Base-by-base conservation (phyloP, 163 green algal genomes). In the Coccomyxa subellipsoidea region DNA sequence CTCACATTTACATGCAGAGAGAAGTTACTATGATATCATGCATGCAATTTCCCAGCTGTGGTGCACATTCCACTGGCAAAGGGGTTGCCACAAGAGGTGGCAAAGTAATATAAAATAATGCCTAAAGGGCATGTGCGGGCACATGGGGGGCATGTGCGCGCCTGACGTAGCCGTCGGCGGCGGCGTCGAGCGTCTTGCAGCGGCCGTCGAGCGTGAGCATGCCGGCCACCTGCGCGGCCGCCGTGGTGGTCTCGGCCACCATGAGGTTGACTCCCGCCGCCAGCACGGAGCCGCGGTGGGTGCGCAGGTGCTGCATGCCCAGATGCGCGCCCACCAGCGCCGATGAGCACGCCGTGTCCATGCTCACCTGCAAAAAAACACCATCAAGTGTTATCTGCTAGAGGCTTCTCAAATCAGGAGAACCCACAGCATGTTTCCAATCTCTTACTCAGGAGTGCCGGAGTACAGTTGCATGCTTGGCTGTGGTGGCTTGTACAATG, bases 291-390 rank as follows among this genome's bases (percentile, higher is more conserved):
- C 7, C 32, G 29, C 29, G 29, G 27, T 54, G 10, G n/a, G 18
- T 27, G 7, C 35, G 54, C 31, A 83, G n/a, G 21, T 83, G 53
- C 31, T 75, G 31, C 36, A 72, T 38, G 37, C 40, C 83, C 31
- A 84, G 32, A 77, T 93, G 89, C 0, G 89, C 75, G 2, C 89
- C 93, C 15, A 98, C 95, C 54, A 98, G 84, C 7, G 92, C 94
- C 27, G 92, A 95, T 23, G 92, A 97, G 86, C 95, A 98, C 70
- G 95, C 95, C 4, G 95, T 98, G 90, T 98, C 95, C 25, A 98
- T 86, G 31, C 85, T 90, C 0, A 92, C 72, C 82, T 85, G 76
- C 76, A 80, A 34, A 54, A 23, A 39, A 34, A 10, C 1, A 59
- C 23, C 15, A 59, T 12, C n/a, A n/a, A n/a, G n/a, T n/a, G n/a